Percentiles rank a stretch among this genome's conserved stretches.
These are phyloP conservation scores for Neurospora pannonica DNA, from an alignment of 495 filamentous ascomycete genomes.

Conservation along the genomic window DNA sequence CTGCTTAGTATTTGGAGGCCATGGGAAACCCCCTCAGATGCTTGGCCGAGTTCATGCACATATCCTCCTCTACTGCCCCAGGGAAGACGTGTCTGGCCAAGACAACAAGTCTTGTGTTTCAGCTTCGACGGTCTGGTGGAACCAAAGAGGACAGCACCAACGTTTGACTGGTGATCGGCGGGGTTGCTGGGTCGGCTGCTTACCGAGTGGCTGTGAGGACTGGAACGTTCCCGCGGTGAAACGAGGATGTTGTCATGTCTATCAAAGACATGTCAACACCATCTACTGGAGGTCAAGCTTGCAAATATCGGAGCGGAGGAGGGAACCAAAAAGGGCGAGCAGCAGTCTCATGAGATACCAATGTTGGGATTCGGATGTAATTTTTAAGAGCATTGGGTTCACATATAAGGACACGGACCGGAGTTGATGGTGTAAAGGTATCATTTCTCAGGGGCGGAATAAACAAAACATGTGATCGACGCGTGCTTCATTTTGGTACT, in stretches of 20 bases:
- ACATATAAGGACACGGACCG: not conserved
- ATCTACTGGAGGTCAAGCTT: not conserved
- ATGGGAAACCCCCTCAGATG: constrained; percentile 89
- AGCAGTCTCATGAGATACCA: not conserved
- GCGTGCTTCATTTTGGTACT: not conserved
- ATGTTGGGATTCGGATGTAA: not conserved
- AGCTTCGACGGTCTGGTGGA: not conserved
- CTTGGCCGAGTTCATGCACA: constrained; percentile 68
- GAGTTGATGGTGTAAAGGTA: not conserved
- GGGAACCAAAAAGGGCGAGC: not conserved
- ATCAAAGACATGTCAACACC: not conserved
- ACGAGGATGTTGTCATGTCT: not conserved
- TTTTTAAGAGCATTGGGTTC: not conserved
- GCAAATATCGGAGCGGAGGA: not conserved
- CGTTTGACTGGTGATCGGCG: not conserved
- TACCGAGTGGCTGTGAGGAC: not conserved
- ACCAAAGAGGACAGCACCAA: not conserved
- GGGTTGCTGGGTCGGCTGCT: not conserved
- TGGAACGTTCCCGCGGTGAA: not conserved
- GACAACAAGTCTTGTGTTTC: not conserved
- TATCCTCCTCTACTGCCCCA: not conserved
- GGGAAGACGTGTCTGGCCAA: not conserved
- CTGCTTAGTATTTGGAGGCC: constrained; percentile 85
- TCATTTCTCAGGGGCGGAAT: not conserved
- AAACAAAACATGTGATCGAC: not conserved